Conservation (phyloP, 768 basidiomycete species). For the Myochromella boudieri region DNA sequence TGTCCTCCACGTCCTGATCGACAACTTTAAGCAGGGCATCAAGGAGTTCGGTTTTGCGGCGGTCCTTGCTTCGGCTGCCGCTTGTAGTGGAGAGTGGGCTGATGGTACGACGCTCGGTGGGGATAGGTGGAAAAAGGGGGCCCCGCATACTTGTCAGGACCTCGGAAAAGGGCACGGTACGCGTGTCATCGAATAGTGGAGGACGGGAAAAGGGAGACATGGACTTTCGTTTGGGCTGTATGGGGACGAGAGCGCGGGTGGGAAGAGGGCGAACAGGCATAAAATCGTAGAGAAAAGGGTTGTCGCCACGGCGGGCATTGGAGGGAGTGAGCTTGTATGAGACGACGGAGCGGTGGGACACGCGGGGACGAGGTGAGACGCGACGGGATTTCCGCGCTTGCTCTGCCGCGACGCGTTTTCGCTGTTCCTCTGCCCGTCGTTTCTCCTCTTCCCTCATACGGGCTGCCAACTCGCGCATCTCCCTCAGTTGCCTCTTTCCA, state of each 20-base stretch:
- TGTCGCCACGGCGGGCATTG: slow-evolving; percentile 11
- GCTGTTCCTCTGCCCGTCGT: slow-evolving; percentile 21
- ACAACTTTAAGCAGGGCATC: slow-evolving; percentile 43
- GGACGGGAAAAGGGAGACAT: slow-evolving; percentile 19
- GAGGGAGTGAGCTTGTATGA: slow-evolving; percentile 18
- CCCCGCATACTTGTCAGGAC: slow-evolving; percentile 61
- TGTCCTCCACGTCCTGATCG: slow-evolving; percentile 40
- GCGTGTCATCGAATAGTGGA: slow-evolving; percentile 33
- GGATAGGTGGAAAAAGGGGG: slow-evolving; percentile 50
- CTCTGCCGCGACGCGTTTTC: slow-evolving; percentile 14
- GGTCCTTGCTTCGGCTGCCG: slow-evolving; percentile 15
- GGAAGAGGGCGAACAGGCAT: slow-evolving; percentile 19
- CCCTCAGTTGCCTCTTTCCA: slow-evolving; percentile 41
- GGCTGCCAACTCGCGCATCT: slow-evolving; percentile 34
- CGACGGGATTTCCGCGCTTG: background rate
- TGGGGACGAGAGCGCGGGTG: slow-evolving; percentile 5
- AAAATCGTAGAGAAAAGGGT: slow-evolving; percentile 27
- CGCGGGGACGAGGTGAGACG: no score
- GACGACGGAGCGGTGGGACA: slow-evolving; percentile 22
- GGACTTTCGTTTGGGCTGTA: slow-evolving; percentile 9
- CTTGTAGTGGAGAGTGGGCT: slow-evolving; percentile 13
- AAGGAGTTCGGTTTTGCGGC: slow-evolving; percentile 35
- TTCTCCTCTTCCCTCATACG: slow-evolving; percentile 32
- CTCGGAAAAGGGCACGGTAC: slow-evolving; percentile 52
- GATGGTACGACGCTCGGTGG: slow-evolving; percentile 32